phyloP scores from a whole-genome alignment of 805 yeast species.

The Komagataella phaffii region DNA sequence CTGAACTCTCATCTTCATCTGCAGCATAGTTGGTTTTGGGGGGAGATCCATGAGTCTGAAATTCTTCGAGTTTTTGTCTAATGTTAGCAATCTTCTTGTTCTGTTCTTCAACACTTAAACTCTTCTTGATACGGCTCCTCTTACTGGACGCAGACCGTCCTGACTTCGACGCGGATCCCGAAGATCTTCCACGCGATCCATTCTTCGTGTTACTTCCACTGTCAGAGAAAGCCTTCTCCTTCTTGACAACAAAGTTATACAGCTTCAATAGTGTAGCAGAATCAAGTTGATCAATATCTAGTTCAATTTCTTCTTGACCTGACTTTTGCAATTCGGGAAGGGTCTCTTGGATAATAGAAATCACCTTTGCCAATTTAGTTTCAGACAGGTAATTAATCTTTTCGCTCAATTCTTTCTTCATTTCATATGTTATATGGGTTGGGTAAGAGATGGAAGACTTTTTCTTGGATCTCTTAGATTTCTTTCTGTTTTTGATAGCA shows the following conservation, averaged over 20 bases:
- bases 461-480: constrained; percentile 19
- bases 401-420: constrained; percentile 90
- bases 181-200: constrained; percentile 5
- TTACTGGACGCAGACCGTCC: constrained; percentile 3
- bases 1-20: constrained; percentile 28
- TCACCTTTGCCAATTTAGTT: constrained; percentile 68
- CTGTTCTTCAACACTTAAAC: constrained; percentile 53
- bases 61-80: constrained; percentile 63
- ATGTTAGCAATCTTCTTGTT: constrained; percentile 54
- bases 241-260: constrained; percentile 65
- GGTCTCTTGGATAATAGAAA: constrained; percentile 72
- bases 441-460: constrained; percentile 11
- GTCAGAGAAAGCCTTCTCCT: constrained; percentile 19
- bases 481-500: constrained; percentile 34
- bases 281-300: constrained; percentile 89
- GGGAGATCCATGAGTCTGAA: constrained; percentile 37
- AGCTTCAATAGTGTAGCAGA: constrained; percentile 70
- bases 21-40: constrained; percentile 20
- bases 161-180: constrained; percentile 8
- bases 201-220: constrained; percentile 21
- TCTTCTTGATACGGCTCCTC: constrained; percentile 34
- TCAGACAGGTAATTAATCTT: constrained; percentile 66
- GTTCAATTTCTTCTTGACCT: constrained; percentile 77
- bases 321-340: constrained; percentile 43
- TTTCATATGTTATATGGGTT: constrained; percentile 68